Conservation (phyloP, 2,329 filamentous ascomycete species). For the Ophiostoma fasciatum region DNA sequence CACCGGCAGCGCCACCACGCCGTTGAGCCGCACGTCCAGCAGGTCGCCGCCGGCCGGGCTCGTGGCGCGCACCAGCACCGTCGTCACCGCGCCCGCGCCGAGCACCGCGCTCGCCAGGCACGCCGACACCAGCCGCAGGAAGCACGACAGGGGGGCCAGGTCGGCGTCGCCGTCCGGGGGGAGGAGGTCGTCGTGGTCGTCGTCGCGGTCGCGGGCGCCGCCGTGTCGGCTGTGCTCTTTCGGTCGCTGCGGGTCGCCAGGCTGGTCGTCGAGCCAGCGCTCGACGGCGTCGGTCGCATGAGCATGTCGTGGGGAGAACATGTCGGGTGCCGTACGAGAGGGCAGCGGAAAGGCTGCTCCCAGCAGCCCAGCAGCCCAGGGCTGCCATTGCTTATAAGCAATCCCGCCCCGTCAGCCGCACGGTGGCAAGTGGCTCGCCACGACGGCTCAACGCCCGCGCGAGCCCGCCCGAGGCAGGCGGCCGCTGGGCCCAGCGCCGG, state of each 20-base stretch:
- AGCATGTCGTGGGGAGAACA: constrained; percentile 1
- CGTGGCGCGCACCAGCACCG: constrained; percentile 2
- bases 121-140: constrained; percentile 6
- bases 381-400: no score
- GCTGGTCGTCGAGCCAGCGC: constrained; percentile 7
- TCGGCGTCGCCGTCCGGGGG: neutral
- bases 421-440: no score
- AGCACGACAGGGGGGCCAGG: constrained; percentile 4
- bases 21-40: constrained; percentile 8
- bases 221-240: neutral
- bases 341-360: no score
- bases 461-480: no score
- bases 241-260: neutral
- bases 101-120: constrained; percentile 6
- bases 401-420: no score
- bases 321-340: no score
- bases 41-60: constrained; percentile 1
- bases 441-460: no score
- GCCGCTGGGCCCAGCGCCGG: no score
- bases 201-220: neutral
- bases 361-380: no score
- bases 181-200: neutral
- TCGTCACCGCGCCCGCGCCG: constrained; percentile 5
- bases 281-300: constrained; percentile 6
- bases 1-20: constrained; percentile 8